These are phyloP conservation scores for Gymnopilus junonius DNA, from an alignment of 768 basidiomycete species.

Conservation along the genomic window DNA sequence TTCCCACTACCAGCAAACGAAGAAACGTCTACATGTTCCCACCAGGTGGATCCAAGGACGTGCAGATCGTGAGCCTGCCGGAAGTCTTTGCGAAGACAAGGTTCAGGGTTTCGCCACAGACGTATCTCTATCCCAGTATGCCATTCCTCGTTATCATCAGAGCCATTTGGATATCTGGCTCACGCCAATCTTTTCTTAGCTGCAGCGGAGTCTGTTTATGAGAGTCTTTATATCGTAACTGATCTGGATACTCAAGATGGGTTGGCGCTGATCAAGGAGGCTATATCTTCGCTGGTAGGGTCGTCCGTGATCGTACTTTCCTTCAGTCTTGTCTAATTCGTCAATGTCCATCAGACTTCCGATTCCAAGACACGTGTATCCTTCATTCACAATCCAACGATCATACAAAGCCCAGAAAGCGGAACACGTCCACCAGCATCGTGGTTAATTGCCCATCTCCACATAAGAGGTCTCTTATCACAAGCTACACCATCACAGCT, in stretches of 20 bases:
- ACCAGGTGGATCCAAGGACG: slow-evolving; percentile 42
- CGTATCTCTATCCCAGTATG: slow-evolving; percentile 72
- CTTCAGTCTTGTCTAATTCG: background rate
- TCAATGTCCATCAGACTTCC: slow-evolving; percentile 37
- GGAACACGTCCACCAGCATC: slow-evolving; percentile 37
- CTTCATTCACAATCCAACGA: slow-evolving; percentile 75
- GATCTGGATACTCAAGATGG: slow-evolving; percentile 76
- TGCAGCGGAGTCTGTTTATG: slow-evolving; percentile 37
- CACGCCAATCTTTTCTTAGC: slow-evolving; percentile 19
- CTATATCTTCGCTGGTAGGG: slow-evolving; percentile 68
- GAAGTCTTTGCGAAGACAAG: slow-evolving; percentile 54
- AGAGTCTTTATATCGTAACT: slow-evolving; percentile 70
- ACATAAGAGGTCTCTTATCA: slow-evolving; percentile 43
- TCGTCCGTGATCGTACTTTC: slow-evolving; percentile 9
- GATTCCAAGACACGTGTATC: slow-evolving; percentile 62
- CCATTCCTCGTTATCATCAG: background rate
- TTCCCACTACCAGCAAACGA: slow-evolving; percentile 69
- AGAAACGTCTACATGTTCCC: slow-evolving; percentile 82
- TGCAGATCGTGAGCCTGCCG: slow-evolving; percentile 59
- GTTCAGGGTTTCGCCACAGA: slow-evolving; percentile 42
- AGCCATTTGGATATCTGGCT: background rate
- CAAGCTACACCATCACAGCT: slow-evolving; percentile 43
- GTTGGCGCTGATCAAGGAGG: slow-evolving; percentile 60
- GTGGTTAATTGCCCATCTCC: slow-evolving; percentile 53
- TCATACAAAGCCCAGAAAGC: slow-evolving; percentile 15